These are phyloP conservation scores for Coemansia sp. DNA, from an alignment of 192 early-diverging fungal species.

Conservation along the genomic window DNA sequence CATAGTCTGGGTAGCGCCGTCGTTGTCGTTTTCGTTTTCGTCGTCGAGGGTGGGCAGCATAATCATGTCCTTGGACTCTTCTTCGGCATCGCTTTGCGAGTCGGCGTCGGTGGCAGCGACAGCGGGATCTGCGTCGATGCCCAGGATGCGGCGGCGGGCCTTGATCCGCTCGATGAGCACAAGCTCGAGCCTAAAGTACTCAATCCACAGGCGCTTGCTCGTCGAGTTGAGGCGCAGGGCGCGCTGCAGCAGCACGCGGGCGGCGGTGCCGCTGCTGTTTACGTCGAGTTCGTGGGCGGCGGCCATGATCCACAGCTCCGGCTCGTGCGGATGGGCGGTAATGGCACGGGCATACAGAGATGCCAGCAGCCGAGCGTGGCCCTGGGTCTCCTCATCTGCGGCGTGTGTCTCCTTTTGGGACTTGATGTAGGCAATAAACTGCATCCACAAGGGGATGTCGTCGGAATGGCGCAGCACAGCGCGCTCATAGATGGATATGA, in stretches of 20 bases:
- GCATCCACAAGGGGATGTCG: conserved; percentile 81
- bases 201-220: conserved; percentile 73
- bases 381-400: conserved; percentile 12
- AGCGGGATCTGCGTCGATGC: conserved; percentile 49
- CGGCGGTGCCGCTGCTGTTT: conserved; percentile 75
- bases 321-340: conserved; percentile 77
- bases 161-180: conserved; percentile 83
- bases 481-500: conserved; percentile 78
- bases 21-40: conserved; percentile 46
- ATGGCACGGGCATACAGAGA: conserved; percentile 80
- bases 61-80: conserved; percentile 52
- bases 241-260: conserved; percentile 78
- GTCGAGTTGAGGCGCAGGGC: conserved; percentile 79
- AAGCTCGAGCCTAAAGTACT: conserved; percentile 92
- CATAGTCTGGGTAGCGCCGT: conserved; percentile 19
- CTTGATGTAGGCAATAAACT: conserved; percentile 85
- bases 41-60: conserved; percentile 56
- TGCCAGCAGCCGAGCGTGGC: conserved; percentile 57
- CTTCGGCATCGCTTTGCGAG: conserved; percentile 31
- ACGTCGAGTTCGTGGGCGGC: conserved; percentile 84
- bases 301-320: conserved; percentile 86
- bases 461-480: conserved; percentile 73
- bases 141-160: conserved; percentile 74
- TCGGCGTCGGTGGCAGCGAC: conserved; percentile 31
- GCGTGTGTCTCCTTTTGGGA: conserved; percentile 16